Base-by-base conservation (phyloP, 2,329 filamentous ascomycete genomes). In the Coleophoma crateriformis region DNA sequence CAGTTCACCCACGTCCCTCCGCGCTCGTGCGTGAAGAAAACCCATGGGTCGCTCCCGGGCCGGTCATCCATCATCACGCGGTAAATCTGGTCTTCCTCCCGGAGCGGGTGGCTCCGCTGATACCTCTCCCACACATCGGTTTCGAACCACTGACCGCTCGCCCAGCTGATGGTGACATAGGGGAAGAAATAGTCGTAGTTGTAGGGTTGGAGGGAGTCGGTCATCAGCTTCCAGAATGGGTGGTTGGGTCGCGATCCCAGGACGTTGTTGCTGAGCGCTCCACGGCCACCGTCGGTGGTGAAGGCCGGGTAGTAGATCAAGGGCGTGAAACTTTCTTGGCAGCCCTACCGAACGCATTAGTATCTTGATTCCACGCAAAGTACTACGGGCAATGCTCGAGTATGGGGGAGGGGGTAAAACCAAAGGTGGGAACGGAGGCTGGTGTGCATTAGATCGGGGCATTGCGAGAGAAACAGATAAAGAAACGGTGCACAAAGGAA, bases 161-260 rank as follows among this genome's bases (percentile, higher is more conserved):
- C 79, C 46, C 82, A 85, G 81, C 86, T 88, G 62, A 88, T 82
- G n/a, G 83, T 87, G 58, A 88, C 81, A 64, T 88, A 88, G 0
- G 85, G 84, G 33, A 88, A 70, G 10, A 84, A 63, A 81, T 83
- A 88, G 58, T 78, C 78, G 61, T 80, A 78, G 63, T 87, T 78
- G 65, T 86, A 88, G 20, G 76, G 68, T 46, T 79, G 74, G 15
- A 88, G 68, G 8, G 77, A 74, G 54, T 86, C 77, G 52, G 85
- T 85, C 35, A 86, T 78, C 46, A 78, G 75, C 49, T 81, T 71
- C 72, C 86, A 88, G 71, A 86, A 88, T 0, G 83, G 83, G 60
- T 89, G 85, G 53, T 80, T 75, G 6, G 84, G 83, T 3, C 84
- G 72, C 20, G 81, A 71, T 48, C 82, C 85, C 78, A 88, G 85